Base-by-base conservation (phyloP, 306 rosid genomes). In the Quercus variabilis region DNA sequence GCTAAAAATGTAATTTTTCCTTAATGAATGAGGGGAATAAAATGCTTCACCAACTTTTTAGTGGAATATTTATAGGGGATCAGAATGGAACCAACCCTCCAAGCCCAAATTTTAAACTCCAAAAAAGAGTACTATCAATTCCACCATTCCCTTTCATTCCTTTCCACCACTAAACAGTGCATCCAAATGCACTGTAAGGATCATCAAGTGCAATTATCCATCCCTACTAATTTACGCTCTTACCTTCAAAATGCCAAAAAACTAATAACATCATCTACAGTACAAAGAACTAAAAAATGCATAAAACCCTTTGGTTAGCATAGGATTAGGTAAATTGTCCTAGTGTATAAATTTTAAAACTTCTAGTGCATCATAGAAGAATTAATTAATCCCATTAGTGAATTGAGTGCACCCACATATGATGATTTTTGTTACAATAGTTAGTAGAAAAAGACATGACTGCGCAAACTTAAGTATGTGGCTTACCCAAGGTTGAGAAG, bases 401-500 rank as follows among this genome's bases (percentile, higher is more conserved):
- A 68, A 68, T n/a, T 68, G 12, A 68, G 26, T 35, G 13, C 35
- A 35, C 23, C 26, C 52, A 68, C 25, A 35, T 9, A 67, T 64
- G 70, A 64, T 30, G 13, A 28, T 35, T 33, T 33, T 67, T 67
- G 20, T 19, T 28, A 18, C 5, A 46, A 57, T 19, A 43, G 1
- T 13, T 18, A 6, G 23, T 9, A 28, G 30, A 26, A 41, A 23
- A 75, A 15, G 19, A 38, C 33, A 15, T 3, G 55, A 63, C 20
- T 21, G 28, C 3, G 23, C 30, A 73, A 78, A 23, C 41, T 59
- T 18, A 57, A 33, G 60, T 41, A 80, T 69, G 79, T 55, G 30
- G 68, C 97, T 87, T 91, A 95, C 98, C 99, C 99, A 78, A 95
- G 97, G 84, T 93, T 93, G 55, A 95, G 94, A 91, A 95, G 99